Evolutionary conservation across 768 basidiomycete genomes (phyloP), one percentile per base, ranked within the genome.

Genomic region (Chalciporus pseudorubinellus): DNA sequence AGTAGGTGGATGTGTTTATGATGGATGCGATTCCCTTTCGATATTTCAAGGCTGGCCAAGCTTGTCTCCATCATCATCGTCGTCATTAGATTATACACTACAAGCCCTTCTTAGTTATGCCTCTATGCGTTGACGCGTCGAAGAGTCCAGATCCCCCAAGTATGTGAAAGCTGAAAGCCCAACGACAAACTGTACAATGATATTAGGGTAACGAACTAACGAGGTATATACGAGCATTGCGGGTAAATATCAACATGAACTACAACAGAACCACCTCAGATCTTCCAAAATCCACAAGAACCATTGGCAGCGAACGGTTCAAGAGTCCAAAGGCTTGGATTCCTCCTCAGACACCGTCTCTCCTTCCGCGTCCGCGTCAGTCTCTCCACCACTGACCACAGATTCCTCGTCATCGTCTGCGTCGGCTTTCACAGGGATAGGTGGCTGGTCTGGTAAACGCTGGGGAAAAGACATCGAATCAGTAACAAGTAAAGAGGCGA

Each of bases 1-100:
- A 90, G 63, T 78, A 71, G 65, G 66, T 52, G 52, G 21, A 53
- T 33, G 4, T 12, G 48, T 53, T n/a, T n/a, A n/a, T n/a, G 46
- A 46, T 42, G 8, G 7, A 26, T 9, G 26, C 26, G 26, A 26
- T 26, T 7, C 7, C 26, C 3, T 26, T 7, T 26, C 26, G 43
- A 39, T 51, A 57, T 49, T 55, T 41, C 55, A 54, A 52, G 61
- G 28, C 36, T 36, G 34, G 34, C 34, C 29, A 31, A 12, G 29
- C 29, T 31, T 31, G 29, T 31, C 10, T 31, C 13, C 29, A 31
- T 11, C 29, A 13, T 31, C 10, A 31, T 31, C 29, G 10, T 31
- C 10, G 12, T 31, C 4, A 31, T 11, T 31, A 31, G 34, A 50
- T 44, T 54, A 40, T 48, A 47, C 24, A n/a, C n/a, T n/a, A 18